These are phyloP conservation scores for Lonicera japonica DNA, from an alignment of 129 eudicot genomes.

Conservation along the genomic window DNA sequence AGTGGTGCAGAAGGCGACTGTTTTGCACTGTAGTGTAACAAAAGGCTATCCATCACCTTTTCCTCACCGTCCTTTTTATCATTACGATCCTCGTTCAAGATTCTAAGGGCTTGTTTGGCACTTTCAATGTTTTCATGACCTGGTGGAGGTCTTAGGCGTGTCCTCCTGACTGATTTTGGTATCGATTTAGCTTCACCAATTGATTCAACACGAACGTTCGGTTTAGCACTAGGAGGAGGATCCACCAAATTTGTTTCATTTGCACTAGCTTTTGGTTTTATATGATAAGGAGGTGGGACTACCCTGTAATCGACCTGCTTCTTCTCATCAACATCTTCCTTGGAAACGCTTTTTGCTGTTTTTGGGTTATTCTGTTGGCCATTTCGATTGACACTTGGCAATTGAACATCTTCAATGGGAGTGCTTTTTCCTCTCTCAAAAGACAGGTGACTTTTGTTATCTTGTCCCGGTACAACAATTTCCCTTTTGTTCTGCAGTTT, in stretches of 20 bases:
- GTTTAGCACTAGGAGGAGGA: slow-evolving; percentile 1
- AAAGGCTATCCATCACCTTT: slow-evolving; percentile 38
- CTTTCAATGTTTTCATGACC: slow-evolving; percentile 15
- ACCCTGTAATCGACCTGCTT: slow-evolving; percentile 27
- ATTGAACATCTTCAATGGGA: background rate
- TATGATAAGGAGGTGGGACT: slow-evolving; percentile 63
- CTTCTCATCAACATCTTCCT: slow-evolving; percentile 18
- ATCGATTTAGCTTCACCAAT: slow-evolving; percentile 16
- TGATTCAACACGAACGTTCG: slow-evolving; percentile 1
- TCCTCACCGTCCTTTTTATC: slow-evolving; percentile 34
- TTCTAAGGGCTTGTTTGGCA: slow-evolving; percentile 4
- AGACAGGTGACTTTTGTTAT: background rate
- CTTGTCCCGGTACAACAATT: background rate
- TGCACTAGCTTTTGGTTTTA: slow-evolving; percentile 17
- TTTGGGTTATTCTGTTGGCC: background rate
- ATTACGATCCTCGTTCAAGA: slow-evolving; percentile 8
- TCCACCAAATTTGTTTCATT: slow-evolving; percentile 3
- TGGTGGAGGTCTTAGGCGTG: slow-evolving; percentile 20
- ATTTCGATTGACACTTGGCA: background rate
- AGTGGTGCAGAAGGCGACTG: slow-evolving; percentile 16
- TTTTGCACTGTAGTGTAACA: slow-evolving; percentile 43
- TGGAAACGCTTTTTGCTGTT: background rate
- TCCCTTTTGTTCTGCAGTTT: background rate
- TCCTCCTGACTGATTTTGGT: slow-evolving; percentile 59
- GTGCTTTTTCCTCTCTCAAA: background rate